Evolutionary conservation across 106 monocot species (phyloP).

Genomic region (Dendrobium nobile): DNA sequence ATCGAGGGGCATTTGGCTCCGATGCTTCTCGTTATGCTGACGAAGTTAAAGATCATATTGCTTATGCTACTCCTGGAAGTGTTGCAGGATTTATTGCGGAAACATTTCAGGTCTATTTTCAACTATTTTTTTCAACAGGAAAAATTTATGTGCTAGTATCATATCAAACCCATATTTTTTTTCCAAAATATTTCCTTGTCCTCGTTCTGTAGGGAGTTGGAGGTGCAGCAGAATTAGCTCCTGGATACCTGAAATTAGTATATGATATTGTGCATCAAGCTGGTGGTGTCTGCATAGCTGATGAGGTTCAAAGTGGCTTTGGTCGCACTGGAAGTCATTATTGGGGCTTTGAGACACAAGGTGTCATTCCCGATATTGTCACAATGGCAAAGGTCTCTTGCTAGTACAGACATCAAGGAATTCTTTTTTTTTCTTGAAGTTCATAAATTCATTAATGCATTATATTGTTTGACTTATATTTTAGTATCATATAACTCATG

Average conservation of each 20-base stretch:
- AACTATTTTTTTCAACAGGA: too few species aligned
- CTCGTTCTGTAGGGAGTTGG: slow-evolving; percentile 65
- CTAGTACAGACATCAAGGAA: background rate
- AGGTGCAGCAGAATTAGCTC: slow-evolving; percentile 86
- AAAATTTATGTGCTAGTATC: background rate
- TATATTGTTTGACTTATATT: background rate
- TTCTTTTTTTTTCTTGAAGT: background rate
- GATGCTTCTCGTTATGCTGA: slow-evolving; percentile 76
- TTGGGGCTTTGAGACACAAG: slow-evolving; percentile 97
- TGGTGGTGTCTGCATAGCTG: slow-evolving; percentile 95
- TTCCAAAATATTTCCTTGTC: background rate
- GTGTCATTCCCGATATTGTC: slow-evolving; percentile 90
- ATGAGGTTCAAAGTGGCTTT: slow-evolving; percentile 99
- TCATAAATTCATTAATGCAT: background rate
- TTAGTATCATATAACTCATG: background rate
- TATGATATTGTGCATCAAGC: slow-evolving; percentile 80
- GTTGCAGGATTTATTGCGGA: slow-evolving; percentile 99
- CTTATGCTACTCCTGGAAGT: slow-evolving; percentile 74
- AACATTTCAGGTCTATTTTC: slow-evolving; percentile 85
- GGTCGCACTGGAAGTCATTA: slow-evolving; percentile 98
- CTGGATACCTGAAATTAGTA: slow-evolving; percentile 81
- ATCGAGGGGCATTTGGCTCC: slow-evolving; percentile 80
- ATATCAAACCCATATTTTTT: slow-evolving; percentile 4
- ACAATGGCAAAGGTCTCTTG: slow-evolving; percentile 93
- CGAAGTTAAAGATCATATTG: slow-evolving; percentile 85